Conservation (phyloP, 2,329 filamentous ascomycete species). For the Periconia sp. region DNA sequence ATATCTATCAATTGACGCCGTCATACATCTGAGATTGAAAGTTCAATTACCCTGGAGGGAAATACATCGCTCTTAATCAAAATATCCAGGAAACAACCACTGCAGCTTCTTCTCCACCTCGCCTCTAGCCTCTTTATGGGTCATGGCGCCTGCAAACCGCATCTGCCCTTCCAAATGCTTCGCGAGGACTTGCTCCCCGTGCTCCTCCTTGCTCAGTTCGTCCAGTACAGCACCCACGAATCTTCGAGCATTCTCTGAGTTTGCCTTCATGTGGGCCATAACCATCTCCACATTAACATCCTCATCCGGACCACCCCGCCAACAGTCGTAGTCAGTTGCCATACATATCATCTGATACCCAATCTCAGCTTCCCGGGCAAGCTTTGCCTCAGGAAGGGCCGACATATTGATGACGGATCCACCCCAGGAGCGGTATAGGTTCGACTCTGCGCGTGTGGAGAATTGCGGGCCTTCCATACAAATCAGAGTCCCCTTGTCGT, state of each 20-base stretch:
- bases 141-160: slow-evolving; percentile 80
- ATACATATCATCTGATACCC: slow-evolving; percentile 99
- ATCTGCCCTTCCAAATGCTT: slow-evolving; percentile 79
- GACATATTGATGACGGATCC: slow-evolving; percentile 99
- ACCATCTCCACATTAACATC: slow-evolving; percentile 95
- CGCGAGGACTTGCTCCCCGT: slow-evolving; percentile 72
- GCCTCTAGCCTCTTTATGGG: slow-evolving; percentile 72
- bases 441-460: slow-evolving; percentile 90
- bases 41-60: not conserved
- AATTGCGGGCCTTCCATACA: slow-evolving; percentile 99
- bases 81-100: slow-evolving; percentile 87
- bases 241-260: slow-evolving; percentile 81
- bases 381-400: slow-evolving; percentile 89
- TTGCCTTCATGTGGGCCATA: slow-evolving; percentile 93
- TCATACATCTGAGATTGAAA: not conserved
- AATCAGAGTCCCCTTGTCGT: slow-evolving; percentile 80
- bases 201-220: slow-evolving; percentile 75
- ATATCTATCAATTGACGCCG: not conserved
- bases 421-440: slow-evolving; percentile 93
- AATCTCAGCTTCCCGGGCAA: slow-evolving; percentile 93
- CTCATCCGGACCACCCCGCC: slow-evolving; percentile 74
- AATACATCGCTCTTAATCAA: slow-evolving; percentile 38
- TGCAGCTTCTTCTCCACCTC: slow-evolving; percentile 78
- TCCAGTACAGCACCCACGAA: slow-evolving; percentile 87
- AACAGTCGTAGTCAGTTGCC: slow-evolving; percentile 99